Base-by-base conservation (phyloP, 2,329 filamentous ascomycete species). In the Colletotrichum eremochloae region DNA sequence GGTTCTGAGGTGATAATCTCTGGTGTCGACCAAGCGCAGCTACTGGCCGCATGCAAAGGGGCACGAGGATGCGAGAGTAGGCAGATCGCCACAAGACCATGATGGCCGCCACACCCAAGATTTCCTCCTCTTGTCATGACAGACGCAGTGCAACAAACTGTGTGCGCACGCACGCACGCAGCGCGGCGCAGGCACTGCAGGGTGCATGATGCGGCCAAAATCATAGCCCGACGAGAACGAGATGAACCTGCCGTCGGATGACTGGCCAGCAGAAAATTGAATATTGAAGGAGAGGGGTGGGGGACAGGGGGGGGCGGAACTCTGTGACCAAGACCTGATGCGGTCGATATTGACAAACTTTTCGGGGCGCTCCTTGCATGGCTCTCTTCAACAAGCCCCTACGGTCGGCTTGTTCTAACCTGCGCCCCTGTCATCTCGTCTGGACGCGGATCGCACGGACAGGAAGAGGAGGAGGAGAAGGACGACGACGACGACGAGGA, bases 121-220 rank as follows among this genome's bases (percentile, higher is more conserved):
- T 63, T 68, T 44, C 24, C 56, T 31, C 29, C 55, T 64, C 62
- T 38, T 44, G 2, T 52, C 65, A 55, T 64, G 70, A 67, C 60
- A 72, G 61, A 60, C 69, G 61, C 60, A 61, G 61, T 69, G 55
- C 66, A 60, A 70, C 67, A 61, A 63, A 65, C 61, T 61, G 60
- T 65, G 70, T 72, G 60, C 67, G 70, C 66, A 57, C 60, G 60
- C 61, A 48, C 61, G 60, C 61, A 48, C 61, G 53, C 67, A 69
- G 36, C 52, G 33, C 61, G 52, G 48, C 57, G 48, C 65, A 56
- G 52, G 52, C 69, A 66, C 56, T 70, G 70, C 61, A 72, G 58
- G 29, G 9, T 70, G 70, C 67, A 70, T 69, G 53, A 62, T 70
- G 66, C 66, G 60, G 53, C 58, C 50, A 15, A 40, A 38, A 46